These are phyloP conservation scores for Daldinia sp. DNA, from an alignment of 2,329 filamentous ascomycete genomes.

Conservation along the genomic window DNA sequence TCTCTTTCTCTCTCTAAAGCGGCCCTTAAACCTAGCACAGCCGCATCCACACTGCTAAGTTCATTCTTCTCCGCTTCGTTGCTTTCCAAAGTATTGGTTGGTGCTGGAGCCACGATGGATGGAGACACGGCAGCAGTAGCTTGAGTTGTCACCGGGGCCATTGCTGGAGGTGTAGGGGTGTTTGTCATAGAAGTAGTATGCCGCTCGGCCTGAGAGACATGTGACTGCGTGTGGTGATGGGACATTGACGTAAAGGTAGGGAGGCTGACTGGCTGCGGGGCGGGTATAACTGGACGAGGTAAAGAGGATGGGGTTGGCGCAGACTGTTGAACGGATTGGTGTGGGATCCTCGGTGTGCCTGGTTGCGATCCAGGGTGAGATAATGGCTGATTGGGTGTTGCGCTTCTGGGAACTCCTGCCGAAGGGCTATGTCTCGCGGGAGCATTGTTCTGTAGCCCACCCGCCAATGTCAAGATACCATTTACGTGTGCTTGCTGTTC, in stretches of 20 bases:
- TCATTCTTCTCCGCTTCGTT: slow-evolving; percentile 37
- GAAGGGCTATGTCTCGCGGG: slow-evolving; percentile 41
- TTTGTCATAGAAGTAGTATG: slow-evolving; percentile 22
- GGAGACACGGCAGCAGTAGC: slow-evolving; percentile 7
- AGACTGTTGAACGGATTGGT: slow-evolving; percentile 41
- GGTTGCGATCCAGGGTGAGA: slow-evolving; percentile 45
- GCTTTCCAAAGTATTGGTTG: slow-evolving; percentile 18
- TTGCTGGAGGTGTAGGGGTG: slow-evolving; percentile 21
- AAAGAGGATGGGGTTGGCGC: slow-evolving; percentile 34
- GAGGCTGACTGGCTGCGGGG: slow-evolving; percentile 50
- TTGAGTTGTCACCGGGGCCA: slow-evolving; percentile 8
- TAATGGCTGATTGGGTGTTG: slow-evolving; percentile 41
- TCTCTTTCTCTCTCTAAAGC: slow-evolving; percentile 44
- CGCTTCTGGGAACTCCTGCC: slow-evolving; percentile 34
- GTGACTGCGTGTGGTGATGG: slow-evolving; percentile 36
- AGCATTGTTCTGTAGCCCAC: slow-evolving; percentile 61
- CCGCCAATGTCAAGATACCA: slow-evolving; percentile 68
- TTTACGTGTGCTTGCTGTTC: slow-evolving; percentile 71
- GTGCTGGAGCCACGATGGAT: slow-evolving; percentile 5
- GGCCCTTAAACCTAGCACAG: slow-evolving; percentile 47
- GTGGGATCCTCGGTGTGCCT: slow-evolving; percentile 41
- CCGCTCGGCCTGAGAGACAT: slow-evolving; percentile 27
- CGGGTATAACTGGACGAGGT: slow-evolving; percentile 48
- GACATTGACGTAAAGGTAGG: slow-evolving; percentile 45
- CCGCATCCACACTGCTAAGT: slow-evolving; percentile 48